Base-by-base conservation (phyloP, 306 rosid species). In the Lathyrus oleraceus region DNA sequence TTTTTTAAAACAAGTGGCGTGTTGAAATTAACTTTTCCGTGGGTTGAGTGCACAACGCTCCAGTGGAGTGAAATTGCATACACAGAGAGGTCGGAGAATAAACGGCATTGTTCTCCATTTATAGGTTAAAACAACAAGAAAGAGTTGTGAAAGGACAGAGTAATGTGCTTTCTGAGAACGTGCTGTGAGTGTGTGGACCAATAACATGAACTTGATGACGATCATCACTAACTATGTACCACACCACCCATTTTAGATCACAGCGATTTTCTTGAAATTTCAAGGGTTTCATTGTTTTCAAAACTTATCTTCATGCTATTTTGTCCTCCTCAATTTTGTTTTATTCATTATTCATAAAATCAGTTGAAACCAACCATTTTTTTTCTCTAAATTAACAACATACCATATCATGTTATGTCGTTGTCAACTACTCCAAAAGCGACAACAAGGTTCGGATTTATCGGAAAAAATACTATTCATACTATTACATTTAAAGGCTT, bases 71-170 rank as follows among this genome's bases (percentile, higher is more conserved):
- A 40, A 13, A 21, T 10, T 28, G 8, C 43, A 27, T 8, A 61
- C 25, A 58, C 13, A 17, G 0, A 69, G 21, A 39, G 38, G 16
- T 38, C 2, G 27, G 54, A 27, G 42, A 19, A 14, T 58, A 40
- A 60, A 62, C 67, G 71, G 48, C 61, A 70, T 70, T 77, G 67
- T 70, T 77, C 67, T 63, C 32, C 52, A 30, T 53, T 40, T 21
- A 30, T 20, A 53, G 10, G 52, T 36, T 20, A 47, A 63, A 77
- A 43, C 54, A 67, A 77, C 72, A 70, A n/a, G 61, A 28, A 53
- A 2, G 40, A 51, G 28, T 60, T 67, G 69, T 36, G 5, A 36
- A 48, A 49, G 58, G 36, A 52, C 53, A 70, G 38, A 52, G 10
- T 20, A 38, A 51, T 69, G 58, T 51, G 71, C 5, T 61, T 60